A percentile compares a stretch with the other conserved stretches of the same genome.
Evolutionary conservation across 1,139 yeast species (phyloP).

Genomic region (Yarrowia galli): DNA sequence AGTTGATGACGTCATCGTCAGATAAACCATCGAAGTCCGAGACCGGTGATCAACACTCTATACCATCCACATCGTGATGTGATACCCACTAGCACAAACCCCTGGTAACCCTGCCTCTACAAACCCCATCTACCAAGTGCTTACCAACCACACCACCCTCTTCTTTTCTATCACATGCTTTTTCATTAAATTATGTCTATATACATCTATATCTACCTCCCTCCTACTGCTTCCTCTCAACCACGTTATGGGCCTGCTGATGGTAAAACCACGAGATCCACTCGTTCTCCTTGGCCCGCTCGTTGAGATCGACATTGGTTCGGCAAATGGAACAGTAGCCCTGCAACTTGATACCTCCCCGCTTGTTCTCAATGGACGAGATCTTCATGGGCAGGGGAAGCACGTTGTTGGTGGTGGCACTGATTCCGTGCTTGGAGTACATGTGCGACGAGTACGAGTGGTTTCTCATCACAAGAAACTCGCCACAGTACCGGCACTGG

Average conservation of each 20-base stretch:
- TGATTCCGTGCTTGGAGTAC: conserved; percentile 33
- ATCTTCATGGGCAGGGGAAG: conserved; percentile 21
- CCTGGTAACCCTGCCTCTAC: no score
- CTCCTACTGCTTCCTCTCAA: conserved; percentile 17
- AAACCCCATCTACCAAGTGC: no score
- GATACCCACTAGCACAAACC: no score
- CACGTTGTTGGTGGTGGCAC: conserved; percentile 34
- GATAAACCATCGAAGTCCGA: no score
- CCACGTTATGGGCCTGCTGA: conserved; percentile 34
- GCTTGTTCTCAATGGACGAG: conserved; percentile 3
- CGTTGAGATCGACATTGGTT: conserved; percentile 21
- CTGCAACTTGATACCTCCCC: conserved; percentile 18
- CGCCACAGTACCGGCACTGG: conserved; percentile 35
- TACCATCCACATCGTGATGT: no score
- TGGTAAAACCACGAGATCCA: conserved; percentile 38
- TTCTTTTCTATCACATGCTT: not conserved
- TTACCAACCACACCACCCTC: no score
- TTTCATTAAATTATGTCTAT: not conserved
- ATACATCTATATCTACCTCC: not conserved
- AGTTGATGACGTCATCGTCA: no score
- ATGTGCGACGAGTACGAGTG: conserved; percentile 39
- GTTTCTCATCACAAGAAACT: conserved; percentile 36
- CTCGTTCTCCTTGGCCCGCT: conserved; percentile 36
- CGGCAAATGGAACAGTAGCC: conserved; percentile 30
- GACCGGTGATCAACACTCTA: no score